phyloP scores from a whole-genome alignment of 148 eudicot genomes.

The Chenopodium album region DNA sequence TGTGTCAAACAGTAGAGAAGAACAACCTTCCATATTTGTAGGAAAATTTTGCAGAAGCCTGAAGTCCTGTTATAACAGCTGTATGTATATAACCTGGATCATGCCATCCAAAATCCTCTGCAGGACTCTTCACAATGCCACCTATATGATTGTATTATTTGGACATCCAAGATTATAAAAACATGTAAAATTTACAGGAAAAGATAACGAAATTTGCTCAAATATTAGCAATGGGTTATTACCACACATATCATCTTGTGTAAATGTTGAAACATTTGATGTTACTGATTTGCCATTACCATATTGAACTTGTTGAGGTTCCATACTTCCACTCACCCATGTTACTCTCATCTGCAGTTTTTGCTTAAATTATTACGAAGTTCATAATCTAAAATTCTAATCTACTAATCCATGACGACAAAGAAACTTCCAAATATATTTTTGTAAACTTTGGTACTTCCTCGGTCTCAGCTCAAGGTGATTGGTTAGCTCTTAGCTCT shows the following conservation, averaged over 20 bases:
- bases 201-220: neutral
- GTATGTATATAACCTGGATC: constrained; percentile 85
- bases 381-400: neutral
- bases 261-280: constrained; percentile 53
- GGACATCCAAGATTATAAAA: neutral
- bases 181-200: neutral
- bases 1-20: neutral
- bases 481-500: too few species aligned
- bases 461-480: neutral
- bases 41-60: constrained; percentile 46
- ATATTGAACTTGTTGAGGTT: constrained; percentile 56
- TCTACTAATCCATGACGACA: neutral
- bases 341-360: constrained; percentile 71
- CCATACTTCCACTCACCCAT: constrained; percentile 73
- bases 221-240: neutral
- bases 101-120: constrained; percentile 90
- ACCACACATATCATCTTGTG: constrained; percentile 54
- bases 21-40: constrained; percentile 75
- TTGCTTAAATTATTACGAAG: neutral
- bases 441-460: neutral
- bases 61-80: constrained; percentile 59
- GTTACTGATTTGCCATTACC: constrained; percentile 49
- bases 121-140: constrained; percentile 52
- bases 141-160: constrained; percentile 1
- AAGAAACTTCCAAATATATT: too few species aligned